Evolutionary conservation across 176 grass and related monocot genomes (phyloP).

Genomic region (Stipa capillata): DNA sequence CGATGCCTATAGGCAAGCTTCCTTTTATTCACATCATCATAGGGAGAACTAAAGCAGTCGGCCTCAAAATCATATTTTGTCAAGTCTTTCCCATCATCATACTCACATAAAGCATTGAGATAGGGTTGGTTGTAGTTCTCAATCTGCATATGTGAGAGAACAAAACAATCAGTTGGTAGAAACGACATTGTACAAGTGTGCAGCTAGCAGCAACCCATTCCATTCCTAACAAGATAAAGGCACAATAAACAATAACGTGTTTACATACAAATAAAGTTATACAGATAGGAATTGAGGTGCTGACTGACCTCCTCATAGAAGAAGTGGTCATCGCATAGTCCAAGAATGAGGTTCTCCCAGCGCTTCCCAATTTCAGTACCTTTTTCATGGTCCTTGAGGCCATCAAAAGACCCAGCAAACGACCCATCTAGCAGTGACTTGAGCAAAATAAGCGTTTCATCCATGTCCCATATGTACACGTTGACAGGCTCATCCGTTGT

Average conservation of each 20-base stretch:
- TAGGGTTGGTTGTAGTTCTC: slow-evolving; percentile 90
- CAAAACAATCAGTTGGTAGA: background rate
- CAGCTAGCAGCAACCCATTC: too few species aligned
- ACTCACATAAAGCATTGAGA: slow-evolving; percentile 63
- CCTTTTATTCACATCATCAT: slow-evolving; percentile 77
- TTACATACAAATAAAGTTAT: background rate
- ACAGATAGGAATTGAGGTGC: background rate
- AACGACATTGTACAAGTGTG: background rate
- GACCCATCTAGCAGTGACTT: slow-evolving; percentile 83
- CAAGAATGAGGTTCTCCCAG: slow-evolving; percentile 83
- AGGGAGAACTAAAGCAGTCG: slow-evolving; percentile 67
- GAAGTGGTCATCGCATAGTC: slow-evolving; percentile 75
- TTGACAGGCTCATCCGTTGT: slow-evolving; percentile 18
- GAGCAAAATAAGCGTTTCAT: slow-evolving; percentile 91
- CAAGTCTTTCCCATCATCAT: slow-evolving; percentile 84
- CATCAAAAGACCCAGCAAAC: slow-evolving; percentile 54
- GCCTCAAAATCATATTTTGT: slow-evolving; percentile 74
- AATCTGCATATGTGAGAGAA: slow-evolving; percentile 47
- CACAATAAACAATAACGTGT: background rate
- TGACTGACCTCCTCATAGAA: slow-evolving; percentile 80
- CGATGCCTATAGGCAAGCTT: slow-evolving; percentile 94
- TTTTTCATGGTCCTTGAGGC: slow-evolving; percentile 59
- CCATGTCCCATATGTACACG: slow-evolving; percentile 94
- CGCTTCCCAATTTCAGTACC: slow-evolving; percentile 64
- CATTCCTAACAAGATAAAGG: background rate